A percentile compares a stretch with the other conserved stretches of the same genome.
phyloP scores from a whole-genome alignment of 2,329 filamentous ascomycete species.

The Plenodomus tracheiphilus region DNA sequence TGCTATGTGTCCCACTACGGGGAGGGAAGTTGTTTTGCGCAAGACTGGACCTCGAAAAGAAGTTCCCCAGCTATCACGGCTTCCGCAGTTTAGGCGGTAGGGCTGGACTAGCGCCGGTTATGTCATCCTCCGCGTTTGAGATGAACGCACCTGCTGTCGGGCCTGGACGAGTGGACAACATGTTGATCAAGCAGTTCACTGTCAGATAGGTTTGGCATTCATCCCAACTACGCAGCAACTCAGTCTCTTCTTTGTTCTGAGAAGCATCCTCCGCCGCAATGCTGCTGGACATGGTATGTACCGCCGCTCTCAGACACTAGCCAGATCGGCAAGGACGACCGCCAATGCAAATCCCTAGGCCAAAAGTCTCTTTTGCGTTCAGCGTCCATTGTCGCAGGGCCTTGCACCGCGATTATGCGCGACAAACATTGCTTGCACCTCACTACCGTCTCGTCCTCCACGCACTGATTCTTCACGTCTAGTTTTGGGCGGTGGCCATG shows the following conservation, averaged over 20 bases:
- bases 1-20: slow-evolving; percentile 20
- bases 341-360: slow-evolving; percentile 35
- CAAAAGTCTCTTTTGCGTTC: slow-evolving; percentile 30
- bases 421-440: slow-evolving; percentile 1
- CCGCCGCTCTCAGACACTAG: slow-evolving; percentile 21
- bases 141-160: slow-evolving; percentile 15
- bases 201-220: not conserved
- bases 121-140: slow-evolving; percentile 26
- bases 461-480: slow-evolving; percentile 25
- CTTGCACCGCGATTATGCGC: slow-evolving; percentile 25
- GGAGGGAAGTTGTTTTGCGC: slow-evolving; percentile 14
- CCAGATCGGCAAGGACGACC: slow-evolving; percentile 35
- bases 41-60: slow-evolving; percentile 19
- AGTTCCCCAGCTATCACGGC: slow-evolving; percentile 11
- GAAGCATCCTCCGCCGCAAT: not conserved
- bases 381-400: slow-evolving; percentile 25
- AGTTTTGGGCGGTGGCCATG: slow-evolving; percentile 45
- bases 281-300: slow-evolving; percentile 25
- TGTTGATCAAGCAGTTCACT: not conserved
- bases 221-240: not conserved
- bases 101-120: slow-evolving; percentile 34
- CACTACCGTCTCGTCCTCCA: slow-evolving; percentile 3
- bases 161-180: slow-evolving; percentile 4
- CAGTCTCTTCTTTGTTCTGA: not conserved
- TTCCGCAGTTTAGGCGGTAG: slow-evolving; percentile 29